Conservation (phyloP, 305 asterid species). For the Petunia hybrid region DNA sequence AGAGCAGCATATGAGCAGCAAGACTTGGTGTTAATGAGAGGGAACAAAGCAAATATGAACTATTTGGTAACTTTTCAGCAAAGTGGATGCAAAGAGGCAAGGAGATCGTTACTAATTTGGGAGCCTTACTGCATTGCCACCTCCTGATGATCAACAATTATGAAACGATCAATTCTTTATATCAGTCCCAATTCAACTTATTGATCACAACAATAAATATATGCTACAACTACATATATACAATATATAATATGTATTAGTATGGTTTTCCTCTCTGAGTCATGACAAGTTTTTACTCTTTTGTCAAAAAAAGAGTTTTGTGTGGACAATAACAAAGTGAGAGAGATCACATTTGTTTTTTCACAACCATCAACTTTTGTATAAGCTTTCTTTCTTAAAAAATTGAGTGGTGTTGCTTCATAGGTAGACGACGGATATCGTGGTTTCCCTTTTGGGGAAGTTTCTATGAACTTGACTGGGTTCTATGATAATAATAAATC, state of each 20-base stretch:
- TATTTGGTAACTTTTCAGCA: slow-evolving; percentile 31
- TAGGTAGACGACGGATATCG: background rate
- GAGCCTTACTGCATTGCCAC: slow-evolving; percentile 49
- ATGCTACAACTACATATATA: too few species aligned
- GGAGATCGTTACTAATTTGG: slow-evolving; percentile 44
- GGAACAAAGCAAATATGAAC: slow-evolving; percentile 34
- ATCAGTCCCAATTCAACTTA: background rate
- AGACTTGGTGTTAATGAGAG: slow-evolving; percentile 40
- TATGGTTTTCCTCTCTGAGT: background rate
- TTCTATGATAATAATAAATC: too few species aligned
- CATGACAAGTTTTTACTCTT: slow-evolving; percentile 13
- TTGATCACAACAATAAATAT: background rate
- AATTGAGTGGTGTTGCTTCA: background rate
- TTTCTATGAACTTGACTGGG: background rate
- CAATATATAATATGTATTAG: slow-evolving; percentile 1
- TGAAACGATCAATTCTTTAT: background rate
- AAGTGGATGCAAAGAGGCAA: slow-evolving; percentile 45
- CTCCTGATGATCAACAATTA: slow-evolving; percentile 35
- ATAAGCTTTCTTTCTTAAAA: background rate
- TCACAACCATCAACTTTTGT: background rate
- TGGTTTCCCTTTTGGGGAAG: background rate
- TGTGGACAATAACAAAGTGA: background rate
- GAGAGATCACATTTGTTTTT: background rate
- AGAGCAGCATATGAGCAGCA: slow-evolving; percentile 31
- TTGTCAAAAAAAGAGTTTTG: background rate